Percentiles rank a stretch among this genome's conserved stretches.
Conservation (phyloP, 352 stramenopile species). For the Peronospora tabacina region DNA sequence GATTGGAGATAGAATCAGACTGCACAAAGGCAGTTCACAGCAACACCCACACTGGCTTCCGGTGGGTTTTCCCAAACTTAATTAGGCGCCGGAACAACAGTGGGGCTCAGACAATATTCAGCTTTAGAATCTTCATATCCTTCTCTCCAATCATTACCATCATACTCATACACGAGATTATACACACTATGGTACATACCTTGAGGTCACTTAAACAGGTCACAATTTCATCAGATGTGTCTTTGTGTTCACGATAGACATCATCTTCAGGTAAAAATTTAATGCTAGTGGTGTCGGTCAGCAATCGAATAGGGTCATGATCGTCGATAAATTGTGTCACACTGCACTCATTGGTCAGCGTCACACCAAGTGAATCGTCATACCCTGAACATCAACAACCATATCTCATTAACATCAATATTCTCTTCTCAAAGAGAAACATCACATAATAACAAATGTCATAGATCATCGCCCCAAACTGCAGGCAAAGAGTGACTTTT, state of each 20-base stretch:
- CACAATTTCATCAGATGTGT: slow-evolving; percentile 78
- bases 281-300: slow-evolving; percentile 93
- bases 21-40: slow-evolving; percentile 56
- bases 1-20: slow-evolving; percentile 54
- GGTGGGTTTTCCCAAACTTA: slow-evolving; percentile 87
- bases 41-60: slow-evolving; percentile 75
- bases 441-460: slow-evolving; percentile 56
- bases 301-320: slow-evolving; percentile 91
- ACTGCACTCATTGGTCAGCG: slow-evolving; percentile 74
- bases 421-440: not conserved
- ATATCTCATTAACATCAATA: not conserved
- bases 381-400: slow-evolving; percentile 63
- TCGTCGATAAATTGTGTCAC: slow-evolving; percentile 84
- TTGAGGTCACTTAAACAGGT: slow-evolving; percentile 89
- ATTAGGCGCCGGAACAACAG: slow-evolving; percentile 85
- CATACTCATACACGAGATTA: not conserved
- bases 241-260: slow-evolving; percentile 70
- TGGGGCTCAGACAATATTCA: slow-evolving; percentile 74
- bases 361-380: slow-evolving; percentile 84
- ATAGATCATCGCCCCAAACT: slow-evolving; percentile 73
- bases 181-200: slow-evolving; percentile 27
- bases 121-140: slow-evolving; percentile 72
- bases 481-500: slow-evolving; percentile 38
- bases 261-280: slow-evolving; percentile 81
- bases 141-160: slow-evolving; percentile 15